Evolutionary conservation across 345 rosid species (phyloP).

Genomic region (Salix purpurea): DNA sequence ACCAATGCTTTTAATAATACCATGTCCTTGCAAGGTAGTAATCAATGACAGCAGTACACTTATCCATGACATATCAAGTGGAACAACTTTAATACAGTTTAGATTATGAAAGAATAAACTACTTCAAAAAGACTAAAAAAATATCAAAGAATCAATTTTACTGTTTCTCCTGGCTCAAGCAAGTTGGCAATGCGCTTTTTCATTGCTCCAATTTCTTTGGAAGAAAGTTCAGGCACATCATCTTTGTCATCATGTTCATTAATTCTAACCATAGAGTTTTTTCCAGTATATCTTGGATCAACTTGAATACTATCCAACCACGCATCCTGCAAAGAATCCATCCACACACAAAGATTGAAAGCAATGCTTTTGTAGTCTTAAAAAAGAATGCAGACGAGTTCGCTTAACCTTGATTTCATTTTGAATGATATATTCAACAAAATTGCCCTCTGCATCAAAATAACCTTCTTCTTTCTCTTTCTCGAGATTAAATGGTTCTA

Average conservation of each 20-base stretch:
- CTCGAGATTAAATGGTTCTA: constrained; percentile 88
- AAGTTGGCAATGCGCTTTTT: constrained; percentile 79
- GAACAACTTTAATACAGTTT: background rate
- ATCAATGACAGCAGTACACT: background rate
- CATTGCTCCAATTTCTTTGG: constrained; percentile 60
- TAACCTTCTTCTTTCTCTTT: constrained; percentile 96
- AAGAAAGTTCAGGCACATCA: constrained; percentile 50
- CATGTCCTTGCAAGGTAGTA: background rate
- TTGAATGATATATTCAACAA: constrained; percentile 73
- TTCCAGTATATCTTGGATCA: constrained; percentile 47
- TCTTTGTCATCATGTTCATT: constrained; percentile 25
- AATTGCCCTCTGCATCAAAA: constrained; percentile 86
- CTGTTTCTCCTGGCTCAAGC: constrained; percentile 95
- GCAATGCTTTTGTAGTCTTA: background rate
- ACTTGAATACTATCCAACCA: constrained; percentile 88
- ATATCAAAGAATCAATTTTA: constrained; percentile 22
- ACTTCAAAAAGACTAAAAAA: background rate
- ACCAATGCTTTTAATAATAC: background rate
- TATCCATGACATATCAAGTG: background rate
- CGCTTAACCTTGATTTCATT: constrained; percentile 68
- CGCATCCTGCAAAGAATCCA: constrained; percentile 67
- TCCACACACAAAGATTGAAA: constrained; percentile 5
- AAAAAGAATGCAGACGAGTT: background rate
- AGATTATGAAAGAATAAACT: background rate
- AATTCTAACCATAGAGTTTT: constrained; percentile 17